Evolutionary conservation across 495 filamentous ascomycete species (phyloP).

Genomic region (Choiromyces venosus): DNA sequence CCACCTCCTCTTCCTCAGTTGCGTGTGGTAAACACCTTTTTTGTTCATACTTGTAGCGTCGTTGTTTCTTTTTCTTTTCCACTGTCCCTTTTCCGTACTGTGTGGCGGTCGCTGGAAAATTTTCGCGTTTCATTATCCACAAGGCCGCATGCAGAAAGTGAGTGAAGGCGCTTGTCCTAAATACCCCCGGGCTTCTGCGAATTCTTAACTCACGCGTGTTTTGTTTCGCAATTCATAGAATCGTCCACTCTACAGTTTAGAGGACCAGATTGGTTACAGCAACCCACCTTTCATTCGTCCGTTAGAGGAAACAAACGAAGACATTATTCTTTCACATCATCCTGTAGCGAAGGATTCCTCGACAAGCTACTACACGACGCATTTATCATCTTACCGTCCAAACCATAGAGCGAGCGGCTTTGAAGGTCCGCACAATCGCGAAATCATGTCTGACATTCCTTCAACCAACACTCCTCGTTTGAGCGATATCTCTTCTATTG

Average conservation of each 20-base stretch:
- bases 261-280: conserved; percentile 42
- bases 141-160: conserved; percentile 41
- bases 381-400: conserved; percentile 22
- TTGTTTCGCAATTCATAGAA: conserved; percentile 31
- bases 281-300: conserved; percentile 34
- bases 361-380: conserved; percentile 27
- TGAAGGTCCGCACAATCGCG: conserved; percentile 24
- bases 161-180: conserved; percentile 33
- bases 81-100: conserved; percentile 17
- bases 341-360: conserved; percentile 20
- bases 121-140: conserved; percentile 35
- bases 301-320: conserved; percentile 22
- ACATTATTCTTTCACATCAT: conserved; percentile 22
- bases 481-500: conserved; percentile 40
- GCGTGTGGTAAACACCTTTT: conserved; percentile 8
- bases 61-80: conserved; percentile 9
- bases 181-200: conserved; percentile 20
- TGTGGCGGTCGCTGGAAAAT: conserved; percentile 35
- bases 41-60: conserved; percentile 34
- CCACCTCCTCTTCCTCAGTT: background rate
- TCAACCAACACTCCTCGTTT: conserved; percentile 39
- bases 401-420: conserved; percentile 22
- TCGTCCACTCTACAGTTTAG: conserved; percentile 39
- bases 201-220: conserved; percentile 41
- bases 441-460: conserved; percentile 41